A percentile compares a stretch with the other conserved stretches of the same genome.
Conservation (phyloP, 1,284 basidiomycete genomes). For the Mycena citricolor region DNA sequence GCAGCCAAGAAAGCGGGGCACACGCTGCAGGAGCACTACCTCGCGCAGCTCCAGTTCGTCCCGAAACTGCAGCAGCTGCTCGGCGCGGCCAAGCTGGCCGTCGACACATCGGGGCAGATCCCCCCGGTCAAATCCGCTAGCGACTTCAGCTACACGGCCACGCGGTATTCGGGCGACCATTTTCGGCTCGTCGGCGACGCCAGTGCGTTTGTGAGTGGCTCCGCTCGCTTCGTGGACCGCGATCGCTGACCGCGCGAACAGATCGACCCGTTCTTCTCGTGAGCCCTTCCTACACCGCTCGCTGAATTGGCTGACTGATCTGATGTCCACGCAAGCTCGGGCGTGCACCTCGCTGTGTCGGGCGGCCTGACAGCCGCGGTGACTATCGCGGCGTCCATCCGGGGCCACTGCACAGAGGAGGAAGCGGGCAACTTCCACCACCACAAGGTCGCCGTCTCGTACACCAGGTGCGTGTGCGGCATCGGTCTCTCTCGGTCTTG, state of each 20-base stretch:
- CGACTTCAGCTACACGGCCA: slow-evolving; percentile 33
- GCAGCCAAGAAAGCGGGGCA: slow-evolving; percentile 33
- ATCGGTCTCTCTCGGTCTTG: too few species aligned
- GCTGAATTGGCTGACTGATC: too few species aligned
- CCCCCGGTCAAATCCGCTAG: slow-evolving; percentile 31
- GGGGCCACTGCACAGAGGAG: slow-evolving; percentile 34
- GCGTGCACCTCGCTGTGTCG: slow-evolving; percentile 36
- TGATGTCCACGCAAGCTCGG: too few species aligned
- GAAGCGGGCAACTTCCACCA: slow-evolving; percentile 41
- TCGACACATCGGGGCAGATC: slow-evolving; percentile 35
- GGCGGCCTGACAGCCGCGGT: slow-evolving; percentile 41
- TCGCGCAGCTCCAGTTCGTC: slow-evolving; percentile 29
- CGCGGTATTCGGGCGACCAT: slow-evolving; percentile 35
- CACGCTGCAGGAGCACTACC: slow-evolving; percentile 24
- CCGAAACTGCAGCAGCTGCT: slow-evolving; percentile 29
- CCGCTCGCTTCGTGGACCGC: not conserved
- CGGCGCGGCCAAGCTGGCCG: slow-evolving; percentile 12
- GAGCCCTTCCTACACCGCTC: too few species aligned
- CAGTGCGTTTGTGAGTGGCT: slow-evolving; percentile 14
- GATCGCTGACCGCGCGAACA: slow-evolving; percentile 38
- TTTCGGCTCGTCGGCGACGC: slow-evolving; percentile 17
- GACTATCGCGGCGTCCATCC: slow-evolving; percentile 40
- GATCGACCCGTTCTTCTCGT: slow-evolving; percentile 55
- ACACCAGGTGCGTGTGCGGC: slow-evolving; percentile 43
- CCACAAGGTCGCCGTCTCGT: slow-evolving; percentile 39